These are phyloP conservation scores for Penicillium manginii DNA, from an alignment of 495 filamentous ascomycete species.

Conservation along the genomic window DNA sequence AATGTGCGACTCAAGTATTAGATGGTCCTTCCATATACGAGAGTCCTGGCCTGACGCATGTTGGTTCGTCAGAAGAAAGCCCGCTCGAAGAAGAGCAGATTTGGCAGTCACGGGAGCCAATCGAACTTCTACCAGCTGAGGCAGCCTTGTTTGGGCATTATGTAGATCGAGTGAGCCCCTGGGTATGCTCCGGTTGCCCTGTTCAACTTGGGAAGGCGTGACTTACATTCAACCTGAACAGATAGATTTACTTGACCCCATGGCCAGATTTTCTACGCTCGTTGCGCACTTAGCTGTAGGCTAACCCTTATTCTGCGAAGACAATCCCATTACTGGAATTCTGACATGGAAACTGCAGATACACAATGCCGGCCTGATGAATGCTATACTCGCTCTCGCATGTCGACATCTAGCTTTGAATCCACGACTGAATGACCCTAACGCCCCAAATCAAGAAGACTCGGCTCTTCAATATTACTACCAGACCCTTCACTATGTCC, in stretches of 20 bases:
- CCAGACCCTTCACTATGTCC: conserved; percentile 33
- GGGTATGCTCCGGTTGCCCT: conserved; percentile 16
- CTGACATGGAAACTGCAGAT: background rate
- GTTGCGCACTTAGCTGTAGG: background rate
- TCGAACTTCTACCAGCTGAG: conserved; percentile 16
- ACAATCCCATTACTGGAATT: background rate
- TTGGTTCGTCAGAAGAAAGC: background rate
- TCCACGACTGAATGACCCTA: conserved; percentile 8
- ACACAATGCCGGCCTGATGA: conserved; percentile 24
- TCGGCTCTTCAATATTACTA: conserved; percentile 33
- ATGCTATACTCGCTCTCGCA: conserved; percentile 26
- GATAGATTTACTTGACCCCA: conserved; percentile 24
- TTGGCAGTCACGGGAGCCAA: conserved; percentile 25
- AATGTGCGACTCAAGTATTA: conserved; percentile 23
- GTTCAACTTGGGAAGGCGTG: background rate
- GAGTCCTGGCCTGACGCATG: background rate
- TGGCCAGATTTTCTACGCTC: conserved; percentile 17
- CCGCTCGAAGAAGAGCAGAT: conserved; percentile 12
- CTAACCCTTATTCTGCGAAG: background rate
- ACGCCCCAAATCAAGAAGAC: conserved; percentile 8
- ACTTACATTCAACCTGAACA: background rate
- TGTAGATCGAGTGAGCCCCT: conserved; percentile 21
- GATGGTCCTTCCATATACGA: conserved; percentile 12
- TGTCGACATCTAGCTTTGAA: conserved; percentile 24
- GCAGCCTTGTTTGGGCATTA: conserved; percentile 21